Evolutionary conservation across 257 asterid species (phyloP), one percentile per base, ranked within the genome.

Genomic region (Jacaranda copaia): DNA sequence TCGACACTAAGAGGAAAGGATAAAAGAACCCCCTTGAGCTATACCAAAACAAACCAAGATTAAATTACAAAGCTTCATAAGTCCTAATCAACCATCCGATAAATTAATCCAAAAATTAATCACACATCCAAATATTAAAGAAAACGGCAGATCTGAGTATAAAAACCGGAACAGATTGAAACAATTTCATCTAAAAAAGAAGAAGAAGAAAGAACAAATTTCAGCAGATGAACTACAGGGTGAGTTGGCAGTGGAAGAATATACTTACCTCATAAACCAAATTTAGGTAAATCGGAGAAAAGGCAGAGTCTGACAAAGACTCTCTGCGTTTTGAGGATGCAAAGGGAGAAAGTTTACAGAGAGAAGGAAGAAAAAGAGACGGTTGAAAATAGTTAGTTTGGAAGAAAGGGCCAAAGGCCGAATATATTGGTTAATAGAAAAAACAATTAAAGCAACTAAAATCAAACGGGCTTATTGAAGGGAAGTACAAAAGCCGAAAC

Each of bases 181-280:
- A 40, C 45, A 40, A 40, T 40, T 25, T 25, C 32, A 40, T 4
- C 3, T 7, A 61, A 18, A 32, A 11, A n/a, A 11, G 42, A 46
- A 53, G 5, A 14, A 4, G 38, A 68, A 25, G 32, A 25, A 25
- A 25, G 32, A 25, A 25, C 32, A 25, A 25, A 25, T 25, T 0
- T 25, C 32, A 25, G 32, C 2, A 25, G 32, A 25, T 2, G 32
- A 25, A 25, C 1, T 25, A 25, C 32, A 25, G 32, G 32, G 32
- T 0, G 43, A 64, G 46, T 56, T 19, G 48, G 45, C 11, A 69
- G 15, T n/a, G 14, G 7, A 25, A 40, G 8, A 46, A 14, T 14
- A 1, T 3, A 53, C 0, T 35, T 76, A 89, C 93, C 91, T 89
- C 93, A 89, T 73, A 73, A 73, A 73, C 77, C 68, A 73, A 61